phyloP scores from a whole-genome alignment of 106 monocot genomes.

The Cymbidium sinense region DNA sequence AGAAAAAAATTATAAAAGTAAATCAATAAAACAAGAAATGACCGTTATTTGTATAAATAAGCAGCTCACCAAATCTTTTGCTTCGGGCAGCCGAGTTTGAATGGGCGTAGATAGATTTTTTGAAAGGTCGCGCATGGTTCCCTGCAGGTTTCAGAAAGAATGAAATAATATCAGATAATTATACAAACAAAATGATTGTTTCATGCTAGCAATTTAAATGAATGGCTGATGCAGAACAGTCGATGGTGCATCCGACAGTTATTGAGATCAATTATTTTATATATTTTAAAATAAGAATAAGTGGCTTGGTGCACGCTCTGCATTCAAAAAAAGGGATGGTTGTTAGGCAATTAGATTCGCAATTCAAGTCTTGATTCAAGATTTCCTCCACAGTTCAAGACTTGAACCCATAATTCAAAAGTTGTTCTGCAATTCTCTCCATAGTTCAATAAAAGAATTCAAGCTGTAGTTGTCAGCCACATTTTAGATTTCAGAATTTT shows the following conservation, averaged over 20 bases:
- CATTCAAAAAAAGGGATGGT: no score
- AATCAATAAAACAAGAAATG: neutral
- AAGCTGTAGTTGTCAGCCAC: no score
- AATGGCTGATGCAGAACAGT: neutral
- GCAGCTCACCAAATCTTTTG: conserved; percentile 4
- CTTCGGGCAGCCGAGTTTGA: neutral
- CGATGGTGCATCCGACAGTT: neutral
- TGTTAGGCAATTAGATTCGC: no score
- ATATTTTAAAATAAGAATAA: no score
- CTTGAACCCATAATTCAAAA: no score
- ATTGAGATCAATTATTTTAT: no score
- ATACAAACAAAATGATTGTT: neutral
- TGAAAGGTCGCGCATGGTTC: conserved; percentile 17
- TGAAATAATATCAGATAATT: neutral
- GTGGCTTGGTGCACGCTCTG: no score
- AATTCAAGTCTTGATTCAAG: no score
- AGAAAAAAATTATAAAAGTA: neutral
- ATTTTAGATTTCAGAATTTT: no score
- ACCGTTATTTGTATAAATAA: neutral
- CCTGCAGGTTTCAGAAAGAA: conserved; percentile 3
- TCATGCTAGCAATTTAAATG: neutral
- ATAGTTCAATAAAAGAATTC: no score
- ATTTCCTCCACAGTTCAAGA: no score
- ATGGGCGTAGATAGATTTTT: conserved; percentile 10
- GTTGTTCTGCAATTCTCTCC: no score